Evolutionary conservation across 176 grass and related monocot species (phyloP).

Genomic region (Ampelocalamus luodianensis): DNA sequence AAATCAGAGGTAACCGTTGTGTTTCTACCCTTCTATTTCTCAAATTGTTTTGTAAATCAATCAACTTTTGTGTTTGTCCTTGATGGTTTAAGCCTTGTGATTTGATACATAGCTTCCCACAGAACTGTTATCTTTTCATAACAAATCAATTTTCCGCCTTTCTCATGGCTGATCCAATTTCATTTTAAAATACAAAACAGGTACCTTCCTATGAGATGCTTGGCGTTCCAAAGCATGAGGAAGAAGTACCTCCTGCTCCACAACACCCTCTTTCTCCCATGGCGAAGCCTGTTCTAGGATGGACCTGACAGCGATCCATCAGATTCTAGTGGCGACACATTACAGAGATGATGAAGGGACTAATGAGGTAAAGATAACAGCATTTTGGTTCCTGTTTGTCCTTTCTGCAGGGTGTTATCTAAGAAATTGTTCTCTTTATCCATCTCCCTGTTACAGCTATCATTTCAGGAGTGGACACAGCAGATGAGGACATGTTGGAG

Average conservation of each 20-base stretch:
- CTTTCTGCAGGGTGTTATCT: not conserved
- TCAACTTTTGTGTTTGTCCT: not conserved
- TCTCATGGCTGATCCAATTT: slow-evolving; percentile 31
- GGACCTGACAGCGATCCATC: slow-evolving; percentile 93
- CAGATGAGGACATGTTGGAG: slow-evolving; percentile 98
- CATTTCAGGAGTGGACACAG: slow-evolving; percentile 99
- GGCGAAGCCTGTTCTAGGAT: slow-evolving; percentile 93
- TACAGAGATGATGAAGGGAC: slow-evolving; percentile 93
- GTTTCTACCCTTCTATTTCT: slow-evolving; percentile 20
- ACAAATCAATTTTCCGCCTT: not conserved
- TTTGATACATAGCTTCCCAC: not conserved
- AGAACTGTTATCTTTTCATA: slow-evolving; percentile 1
- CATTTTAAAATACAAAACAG: slow-evolving; percentile 48
- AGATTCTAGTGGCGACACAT: slow-evolving; percentile 79
- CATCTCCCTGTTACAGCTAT: slow-evolving; percentile 59
- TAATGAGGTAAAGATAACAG: slow-evolving; percentile 68
- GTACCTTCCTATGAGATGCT: slow-evolving; percentile 89
- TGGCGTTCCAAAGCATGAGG: slow-evolving; percentile 62
- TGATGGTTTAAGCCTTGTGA: not conserved
- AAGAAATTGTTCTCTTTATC: not conserved
- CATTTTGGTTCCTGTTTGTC: not conserved
- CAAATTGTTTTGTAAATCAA: slow-evolving; percentile 3
- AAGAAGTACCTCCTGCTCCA: slow-evolving; percentile 38
- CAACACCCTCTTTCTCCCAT: slow-evolving; percentile 74
- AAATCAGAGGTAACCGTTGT: slow-evolving; percentile 72